These are phyloP conservation scores for Phycomyces nitens DNA, from an alignment of 192 early-diverging fungal species.

Conservation along the genomic window DNA sequence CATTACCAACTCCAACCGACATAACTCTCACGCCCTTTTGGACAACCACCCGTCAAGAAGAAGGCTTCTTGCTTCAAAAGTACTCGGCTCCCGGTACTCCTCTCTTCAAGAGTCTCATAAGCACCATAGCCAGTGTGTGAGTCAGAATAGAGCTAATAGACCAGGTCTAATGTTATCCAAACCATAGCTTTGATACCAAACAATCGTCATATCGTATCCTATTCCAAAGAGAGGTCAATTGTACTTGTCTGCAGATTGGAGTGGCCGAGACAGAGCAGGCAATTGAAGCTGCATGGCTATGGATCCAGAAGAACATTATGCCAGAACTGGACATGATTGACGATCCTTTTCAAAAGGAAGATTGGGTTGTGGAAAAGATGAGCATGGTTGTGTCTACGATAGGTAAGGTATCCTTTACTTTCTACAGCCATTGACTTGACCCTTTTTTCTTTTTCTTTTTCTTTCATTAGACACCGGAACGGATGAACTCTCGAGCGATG, in stretches of 20 bases:
- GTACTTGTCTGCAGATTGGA: constrained; percentile 67
- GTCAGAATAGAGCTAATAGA: constrained; percentile 21
- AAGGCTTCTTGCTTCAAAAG: constrained; percentile 69
- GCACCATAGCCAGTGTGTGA: constrained; percentile 93
- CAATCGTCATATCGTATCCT: constrained; percentile 87
- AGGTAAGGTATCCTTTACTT: not conserved
- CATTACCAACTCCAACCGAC: constrained; percentile 50
- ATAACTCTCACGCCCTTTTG: constrained; percentile 61
- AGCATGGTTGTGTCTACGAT: constrained; percentile 64
- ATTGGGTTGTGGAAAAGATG: constrained; percentile 84
- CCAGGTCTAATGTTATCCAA: too few relatives aligned
- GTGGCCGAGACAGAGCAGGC: constrained; percentile 72
- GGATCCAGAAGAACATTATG: constrained; percentile 64
- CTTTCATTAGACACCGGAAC: constrained; percentile 60
- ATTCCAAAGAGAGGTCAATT: constrained; percentile 54
- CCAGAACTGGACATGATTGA: constrained; percentile 62
- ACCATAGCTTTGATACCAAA: constrained; percentile 83
- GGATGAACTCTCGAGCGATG: constrained; percentile 81
- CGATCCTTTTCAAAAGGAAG: constrained; percentile 71
- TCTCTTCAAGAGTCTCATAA: constrained; percentile 68
- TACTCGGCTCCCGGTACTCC: constrained; percentile 55
- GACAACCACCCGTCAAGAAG: constrained; percentile 57
- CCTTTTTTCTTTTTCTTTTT: not conserved
- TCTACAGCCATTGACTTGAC: too few relatives aligned
- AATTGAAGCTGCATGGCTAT: constrained; percentile 85